Conservation (phyloP, 2,329 filamentous ascomycete genomes). For the Trichophyton rubrum region DNA sequence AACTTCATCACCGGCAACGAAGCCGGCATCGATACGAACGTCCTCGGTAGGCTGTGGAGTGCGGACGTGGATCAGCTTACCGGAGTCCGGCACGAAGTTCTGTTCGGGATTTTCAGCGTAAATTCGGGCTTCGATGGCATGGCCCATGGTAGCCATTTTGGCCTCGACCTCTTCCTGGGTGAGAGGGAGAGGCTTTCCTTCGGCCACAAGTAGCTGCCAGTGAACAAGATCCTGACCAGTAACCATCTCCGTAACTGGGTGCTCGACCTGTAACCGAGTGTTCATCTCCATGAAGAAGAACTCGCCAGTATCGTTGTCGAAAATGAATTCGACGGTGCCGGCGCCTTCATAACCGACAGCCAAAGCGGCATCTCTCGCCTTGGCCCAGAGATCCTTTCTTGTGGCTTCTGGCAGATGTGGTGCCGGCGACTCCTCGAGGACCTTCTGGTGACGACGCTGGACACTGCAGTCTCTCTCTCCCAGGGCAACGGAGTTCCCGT, state of each 20-base stretch:
- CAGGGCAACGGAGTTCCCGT: constrained; percentile 52
- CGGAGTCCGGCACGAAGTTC: constrained; percentile 90
- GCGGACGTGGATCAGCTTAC: constrained; percentile 68
- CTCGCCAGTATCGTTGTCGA: constrained; percentile 52
- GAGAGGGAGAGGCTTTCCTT: constrained; percentile 54
- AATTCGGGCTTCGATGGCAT: constrained; percentile 89
- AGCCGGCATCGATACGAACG: constrained; percentile 85
- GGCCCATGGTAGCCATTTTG: constrained; percentile 61
- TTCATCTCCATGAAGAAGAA: constrained; percentile 66
- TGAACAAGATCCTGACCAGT: constrained; percentile 71
- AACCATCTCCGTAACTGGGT: constrained; percentile 79
- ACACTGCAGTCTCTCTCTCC: constrained; percentile 56
- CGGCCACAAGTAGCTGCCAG: constrained; percentile 86
- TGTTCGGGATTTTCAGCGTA: constrained; percentile 90
- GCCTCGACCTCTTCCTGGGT: constrained; percentile 53
- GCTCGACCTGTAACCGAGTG: constrained; percentile 84
- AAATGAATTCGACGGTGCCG: constrained; percentile 57
- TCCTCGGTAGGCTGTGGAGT: constrained; percentile 58
- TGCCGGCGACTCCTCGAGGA: constrained; percentile 53
- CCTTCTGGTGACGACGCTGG: constrained; percentile 53
- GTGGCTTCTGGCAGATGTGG: constrained; percentile 48
- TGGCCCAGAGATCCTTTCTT: constrained; percentile 53
- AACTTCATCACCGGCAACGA: constrained; percentile 79
- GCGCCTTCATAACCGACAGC: constrained; percentile 55
- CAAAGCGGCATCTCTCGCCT: constrained; percentile 49